Conservation (phyloP, 1,284 basidiomycete genomes). For the Cronartium quercuum region DNA sequence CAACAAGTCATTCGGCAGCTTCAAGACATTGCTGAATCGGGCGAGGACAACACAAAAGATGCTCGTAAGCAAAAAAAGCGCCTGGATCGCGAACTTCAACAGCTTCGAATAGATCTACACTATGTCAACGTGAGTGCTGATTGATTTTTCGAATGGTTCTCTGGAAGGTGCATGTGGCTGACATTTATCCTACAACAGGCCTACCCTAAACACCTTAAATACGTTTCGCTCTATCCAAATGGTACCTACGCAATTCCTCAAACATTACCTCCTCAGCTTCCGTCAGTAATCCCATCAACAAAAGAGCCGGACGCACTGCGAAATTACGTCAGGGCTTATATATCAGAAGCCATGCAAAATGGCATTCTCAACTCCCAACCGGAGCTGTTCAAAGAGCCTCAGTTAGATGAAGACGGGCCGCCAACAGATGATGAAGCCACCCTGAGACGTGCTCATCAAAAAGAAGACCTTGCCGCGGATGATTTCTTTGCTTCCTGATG, state of each 20-base stretch:
- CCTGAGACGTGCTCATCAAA: neutral
- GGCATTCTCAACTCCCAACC: conserved; percentile 10
- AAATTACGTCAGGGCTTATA: conserved; percentile 23
- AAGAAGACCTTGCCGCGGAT: neutral
- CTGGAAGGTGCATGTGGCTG: neutral
- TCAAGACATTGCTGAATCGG: neutral
- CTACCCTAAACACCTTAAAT: conserved; percentile 36
- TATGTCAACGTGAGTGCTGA: conserved; percentile 15
- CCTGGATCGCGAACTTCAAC: conserved; percentile 12
- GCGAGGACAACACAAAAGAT: neutral
- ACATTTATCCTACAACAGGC: neutral
- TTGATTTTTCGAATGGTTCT: neutral
- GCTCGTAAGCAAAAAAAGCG: neutral
- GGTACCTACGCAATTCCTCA: conserved; percentile 16
- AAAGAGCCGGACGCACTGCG: conserved; percentile 26
- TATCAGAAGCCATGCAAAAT: conserved; percentile 10
- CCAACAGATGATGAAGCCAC: neutral
- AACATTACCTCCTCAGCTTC: neutral
- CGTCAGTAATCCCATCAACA: conserved; percentile 8
- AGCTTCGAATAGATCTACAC: conserved; percentile 27
- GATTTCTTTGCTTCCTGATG: neutral
- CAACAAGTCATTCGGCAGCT: conserved; percentile 16
- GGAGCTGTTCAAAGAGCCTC: conserved; percentile 1
- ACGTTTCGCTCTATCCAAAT: conserved; percentile 35
- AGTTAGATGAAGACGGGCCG: neutral